Evolutionary conservation across 1,284 basidiomycete species (phyloP), one percentile per base, ranked within the genome.

Genomic region (Mycena citricolor): DNA sequence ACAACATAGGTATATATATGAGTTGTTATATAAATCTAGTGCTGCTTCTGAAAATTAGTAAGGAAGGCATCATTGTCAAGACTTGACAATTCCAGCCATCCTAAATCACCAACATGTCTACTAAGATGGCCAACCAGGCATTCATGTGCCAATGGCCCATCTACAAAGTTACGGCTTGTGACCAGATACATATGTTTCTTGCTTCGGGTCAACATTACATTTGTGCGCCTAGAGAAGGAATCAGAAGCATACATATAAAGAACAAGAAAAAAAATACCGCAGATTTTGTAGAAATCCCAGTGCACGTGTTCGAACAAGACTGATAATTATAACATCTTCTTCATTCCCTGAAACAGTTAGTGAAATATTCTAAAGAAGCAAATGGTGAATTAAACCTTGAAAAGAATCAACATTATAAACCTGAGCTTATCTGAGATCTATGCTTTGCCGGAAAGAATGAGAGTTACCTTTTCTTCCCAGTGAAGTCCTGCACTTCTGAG

Each of bases 181-280:
- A 73, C 70, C 50, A 84, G 70, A 46, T 73, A 66, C 78, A 85
- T 81, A 31, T 70, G 67, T 22, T 58, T 52, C 60, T 77, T 78
- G 63, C 78, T 82, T n/a, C 81, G 70, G 2, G 76, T 77, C 32
- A 86, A 62, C 81, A 87, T 83, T 29, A 86, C 83, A 61, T 86
- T 86, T 14, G 74, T 74, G 3, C 83, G 73, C 61, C 54, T 69
- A 67, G 49, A 20, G 19, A 13, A 19, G 8, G 29, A n/a, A 8
- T 49, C 12, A 52, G 41, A 30, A 14, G 21, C 12, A 14, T 1
- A 36, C 5, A 17, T n/a, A n/a, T n/a, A 14, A 11, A 14, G n/a
- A 17, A 8, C n/a, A 35, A 79, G 68, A 54, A 86, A 80, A 46
- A 77, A 76, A 83, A 86, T 84, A 28, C 79, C 78, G 71, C 8